phyloP scores from a whole-genome alignment of 768 basidiomycete genomes.

The Tremella mesenterica region DNA sequence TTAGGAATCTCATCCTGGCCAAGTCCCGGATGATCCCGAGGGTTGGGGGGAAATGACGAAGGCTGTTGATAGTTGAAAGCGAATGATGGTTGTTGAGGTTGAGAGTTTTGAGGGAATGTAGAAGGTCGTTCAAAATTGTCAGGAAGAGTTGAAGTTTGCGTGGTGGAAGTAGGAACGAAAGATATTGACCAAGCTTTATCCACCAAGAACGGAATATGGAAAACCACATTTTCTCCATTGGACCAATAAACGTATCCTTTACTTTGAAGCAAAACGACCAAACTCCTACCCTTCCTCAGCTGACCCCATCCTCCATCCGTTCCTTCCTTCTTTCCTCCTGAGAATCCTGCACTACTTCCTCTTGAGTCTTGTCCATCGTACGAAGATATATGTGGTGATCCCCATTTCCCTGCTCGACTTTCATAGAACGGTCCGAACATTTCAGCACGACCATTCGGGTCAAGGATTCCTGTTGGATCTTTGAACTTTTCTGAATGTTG shows the following conservation, averaged over 20 bases:
- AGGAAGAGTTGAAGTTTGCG: too few species aligned
- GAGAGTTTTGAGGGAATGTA: not conserved
- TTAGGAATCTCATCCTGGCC: not conserved
- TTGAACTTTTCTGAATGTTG: too few species aligned
- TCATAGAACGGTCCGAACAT: constrained; percentile 27
- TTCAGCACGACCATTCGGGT: not conserved
- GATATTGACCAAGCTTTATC: constrained; percentile 27
- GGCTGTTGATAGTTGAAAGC: too few species aligned
- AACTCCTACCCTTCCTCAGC: constrained; percentile 22
- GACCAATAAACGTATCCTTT: constrained; percentile 34
- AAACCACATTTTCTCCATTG: constrained; percentile 31
- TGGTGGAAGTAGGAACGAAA: not conserved
- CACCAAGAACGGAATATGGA: constrained; percentile 37
- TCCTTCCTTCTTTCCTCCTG: too few species aligned
- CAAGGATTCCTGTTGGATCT: not conserved
- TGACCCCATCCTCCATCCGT: too few species aligned
- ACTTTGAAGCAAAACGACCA: constrained; percentile 38
- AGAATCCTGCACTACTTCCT: too few species aligned
- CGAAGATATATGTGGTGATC: constrained; percentile 4
- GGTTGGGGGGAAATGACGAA: too few species aligned
- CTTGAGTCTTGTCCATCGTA: not conserved
- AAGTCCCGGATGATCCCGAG: too few species aligned
- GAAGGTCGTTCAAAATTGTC: constrained; percentile 5
- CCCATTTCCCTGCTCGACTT: constrained; percentile 10
- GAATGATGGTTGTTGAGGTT: not conserved